Evolutionary conservation across 2,329 filamentous ascomycete genomes (phyloP), one percentile per base, ranked within the genome.

Genomic region (Aspergillus quadricinctus): DNA sequence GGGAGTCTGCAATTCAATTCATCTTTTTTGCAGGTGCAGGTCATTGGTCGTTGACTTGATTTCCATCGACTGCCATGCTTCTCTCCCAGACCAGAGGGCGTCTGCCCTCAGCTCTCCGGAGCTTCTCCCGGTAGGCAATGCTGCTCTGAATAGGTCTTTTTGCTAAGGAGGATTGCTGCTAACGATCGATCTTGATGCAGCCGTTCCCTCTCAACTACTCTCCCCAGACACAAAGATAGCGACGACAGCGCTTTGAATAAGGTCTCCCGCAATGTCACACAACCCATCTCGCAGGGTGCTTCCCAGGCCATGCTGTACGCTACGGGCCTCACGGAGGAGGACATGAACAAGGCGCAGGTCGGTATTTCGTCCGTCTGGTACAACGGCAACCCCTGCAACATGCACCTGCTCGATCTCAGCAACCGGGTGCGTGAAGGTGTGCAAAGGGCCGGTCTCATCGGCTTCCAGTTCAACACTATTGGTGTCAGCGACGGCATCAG

Each of bases 241-340:
- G 78, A 85, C 57, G 77, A 82, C 48, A 75, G 74, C 53, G 64
- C 48, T 48, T 84, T 96, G 74, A 99, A 99, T 82, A 90, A 85
- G 74, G 81, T 93, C 72, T 97, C 92, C 59, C 80, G 85, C 59
- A 75, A 81, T 72, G 93, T 99, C 79, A 99, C 94, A 27, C 92
- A 97, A 78, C 93, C 92, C 72, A 97, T 97, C 80, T 94, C 93
- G 35, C 94, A 99, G 80, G 94, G 94, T 65, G 94, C 95, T 54
- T 97, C 94, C 45, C 94, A 99, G 80, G 94, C 95, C 62, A 99
- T 99, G 95, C 83, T 99, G 56, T 99, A 96, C 80, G 94, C 90
- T 64, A 97, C 93, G 1, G 95, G 95, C 53, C 80, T 99, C 68
- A 85, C 79, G 45, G 90, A 96, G 70, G 82, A 83, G 55, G 92